phyloP scores from a whole-genome alignment of 495 filamentous ascomycete species.

The Penicillium daleae region DNA sequence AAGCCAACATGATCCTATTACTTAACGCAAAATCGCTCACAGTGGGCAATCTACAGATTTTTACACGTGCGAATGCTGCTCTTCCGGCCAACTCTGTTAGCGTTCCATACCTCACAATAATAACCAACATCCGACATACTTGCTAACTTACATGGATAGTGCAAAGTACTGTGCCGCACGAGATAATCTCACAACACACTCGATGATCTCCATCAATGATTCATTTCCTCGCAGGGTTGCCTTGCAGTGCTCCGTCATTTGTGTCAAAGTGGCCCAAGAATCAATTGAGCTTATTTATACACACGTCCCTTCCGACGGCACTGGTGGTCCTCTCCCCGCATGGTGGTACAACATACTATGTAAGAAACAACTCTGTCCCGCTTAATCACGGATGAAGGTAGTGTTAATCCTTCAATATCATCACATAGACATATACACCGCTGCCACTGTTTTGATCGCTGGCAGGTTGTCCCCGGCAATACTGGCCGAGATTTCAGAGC shows the following conservation, averaged over 20 bases:
- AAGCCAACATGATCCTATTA: background rate
- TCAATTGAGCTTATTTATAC: conserved; percentile 39
- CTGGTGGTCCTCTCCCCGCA: conserved; percentile 40
- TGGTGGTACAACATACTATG: conserved; percentile 51
- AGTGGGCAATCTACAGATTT: conserved; percentile 22
- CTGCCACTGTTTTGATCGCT: conserved; percentile 44
- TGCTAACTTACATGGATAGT: background rate
- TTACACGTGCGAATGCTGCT: conserved; percentile 43
- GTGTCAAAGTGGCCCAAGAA: conserved; percentile 43
- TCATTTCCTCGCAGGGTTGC: conserved; percentile 44
- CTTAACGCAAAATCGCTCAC: background rate
- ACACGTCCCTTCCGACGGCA: conserved; percentile 39
- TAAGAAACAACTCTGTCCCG: conserved; percentile 12
- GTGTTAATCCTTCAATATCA: background rate
- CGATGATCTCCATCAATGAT: conserved; percentile 33
- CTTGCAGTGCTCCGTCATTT: conserved; percentile 43
- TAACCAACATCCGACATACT: background rate
- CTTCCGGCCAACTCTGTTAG: conserved; percentile 39
- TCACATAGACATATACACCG: conserved; percentile 39
- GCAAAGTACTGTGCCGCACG: conserved; percentile 40
- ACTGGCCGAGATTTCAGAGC: conserved; percentile 33
- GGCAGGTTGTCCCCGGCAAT: conserved; percentile 38
- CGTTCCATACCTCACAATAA: background rate
- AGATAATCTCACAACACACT: conserved; percentile 26
- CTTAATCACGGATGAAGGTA: too few species aligned